Base-by-base conservation (phyloP, 148 eudicot genomes). In the Tetragonia tetragonoides region DNA sequence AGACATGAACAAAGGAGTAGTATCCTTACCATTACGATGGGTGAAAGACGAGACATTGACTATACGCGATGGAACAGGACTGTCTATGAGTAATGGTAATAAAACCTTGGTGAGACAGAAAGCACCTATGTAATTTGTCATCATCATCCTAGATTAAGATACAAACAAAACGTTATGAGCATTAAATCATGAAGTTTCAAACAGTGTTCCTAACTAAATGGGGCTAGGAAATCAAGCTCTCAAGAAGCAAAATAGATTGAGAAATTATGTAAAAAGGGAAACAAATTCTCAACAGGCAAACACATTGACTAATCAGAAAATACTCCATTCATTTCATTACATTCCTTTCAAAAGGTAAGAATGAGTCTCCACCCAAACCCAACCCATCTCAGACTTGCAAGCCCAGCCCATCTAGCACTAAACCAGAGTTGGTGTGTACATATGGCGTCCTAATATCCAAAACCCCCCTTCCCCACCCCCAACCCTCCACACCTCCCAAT, bases 11-110 rank as follows among this genome's bases (percentile, higher is more conserved):
- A 24, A 11, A 23, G 75, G 18, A 70, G 49, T 34, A 47, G 28
- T 67, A 83, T 67, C 24, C 84, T 88, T 76, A 93, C 99, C 95
- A 84, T 63, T 84, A 51, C 92, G 85, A 87, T 96, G 99, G 0
- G 99, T 91, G 72, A 96, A 95, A 38, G 99, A 96, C 77, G 99
- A 79, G 44, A 96, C 86, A 57, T 88, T 96, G 64, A 96, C 91
- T 70, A 96, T 86, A 60, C 99, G 95, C 34, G 99, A 85, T 77
- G 97, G 95, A 65, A 88, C 77, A 66, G 88, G 93, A 86, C 99
- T 96, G 70, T 81, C 79, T 56, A 85, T 83, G 80, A 96, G 84
- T 49, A 96, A 87, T 4, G 99, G 99, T 49, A 93, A 84, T 76
- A 96, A 84, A 72, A 86, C 80, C 78, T 90, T 87, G 64, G 95